Base-by-base conservation (phyloP, 306 rosid genomes). In the Hippophae rhamnoides region DNA sequence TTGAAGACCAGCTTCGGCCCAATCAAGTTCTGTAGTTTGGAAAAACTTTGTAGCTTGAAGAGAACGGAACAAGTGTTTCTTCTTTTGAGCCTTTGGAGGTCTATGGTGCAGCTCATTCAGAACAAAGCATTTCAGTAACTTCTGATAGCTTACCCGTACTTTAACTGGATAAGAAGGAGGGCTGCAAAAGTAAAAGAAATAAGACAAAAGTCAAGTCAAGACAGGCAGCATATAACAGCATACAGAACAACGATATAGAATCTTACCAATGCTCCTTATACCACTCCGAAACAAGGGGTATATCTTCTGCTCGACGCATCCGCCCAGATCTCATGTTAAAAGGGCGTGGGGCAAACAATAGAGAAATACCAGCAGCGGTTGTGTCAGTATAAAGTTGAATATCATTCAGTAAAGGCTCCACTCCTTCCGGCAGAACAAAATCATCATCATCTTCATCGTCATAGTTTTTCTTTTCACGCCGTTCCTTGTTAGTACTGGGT, bases 1-100 rank as follows among this genome's bases (percentile, higher is more conserved):
- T 88, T 92, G 96, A 70, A 92, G 94, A 65, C 99, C 99, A 23
- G 86, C 99, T 78, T 92, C 99, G 58, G 84, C 99, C 99, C 99
- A 92, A 78, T 92, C 99, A 26, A 92, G 96, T 62, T 92, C 99
- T 1, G 99, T 92, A 43, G 99, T 92, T 76, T 92, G 99, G 85
- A 92, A 92, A 67, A 92, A 92, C 71, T 92, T 92, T 25, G 99
- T 92, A 65, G 96, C 96, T 80, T 92, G 99, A 44, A 92, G 95
- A 48, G 99, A 92, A 41, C 90, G 77, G 57, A 92, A 92, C 51
- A 92, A 73, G 66, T 92, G 99, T 79, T 92, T 92, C 85, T 92
- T 92, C 73, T 92, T 88, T 56, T 92, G 96, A 31, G 99, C 99
- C 78, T 92, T 92, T 13, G 99, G 99, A 50, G 96, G 99, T 60